These are phyloP conservation scores for Lachnellula cervina DNA, from an alignment of 2,329 filamentous ascomycete species.

Conservation along the genomic window DNA sequence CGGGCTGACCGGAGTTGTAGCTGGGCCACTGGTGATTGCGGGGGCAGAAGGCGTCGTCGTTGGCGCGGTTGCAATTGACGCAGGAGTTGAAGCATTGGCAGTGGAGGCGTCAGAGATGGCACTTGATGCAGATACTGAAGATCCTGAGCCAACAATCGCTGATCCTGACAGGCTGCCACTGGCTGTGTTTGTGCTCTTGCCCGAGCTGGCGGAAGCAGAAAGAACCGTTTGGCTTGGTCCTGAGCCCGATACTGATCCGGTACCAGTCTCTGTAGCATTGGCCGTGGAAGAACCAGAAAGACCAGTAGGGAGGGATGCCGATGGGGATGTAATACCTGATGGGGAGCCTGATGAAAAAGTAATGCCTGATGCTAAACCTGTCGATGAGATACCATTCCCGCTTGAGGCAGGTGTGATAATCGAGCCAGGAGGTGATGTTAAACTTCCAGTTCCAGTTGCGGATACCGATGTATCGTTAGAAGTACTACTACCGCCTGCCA, in stretches of 20 bases:
- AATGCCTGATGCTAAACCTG: not conserved
- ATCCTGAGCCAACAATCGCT: no score
- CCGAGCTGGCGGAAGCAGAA: not conserved
- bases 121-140: not conserved
- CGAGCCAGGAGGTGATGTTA: not conserved
- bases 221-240: not conserved
- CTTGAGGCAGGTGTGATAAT: not conserved
- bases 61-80: not conserved
- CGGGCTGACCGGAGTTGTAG: not conserved
- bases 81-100: no score
- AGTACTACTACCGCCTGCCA: no score
- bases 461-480: not conserved
- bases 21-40: not conserved
- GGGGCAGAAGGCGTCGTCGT: not conserved
- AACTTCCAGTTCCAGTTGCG: slow-evolving; percentile 1
- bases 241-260: no score
- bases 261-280: no score
- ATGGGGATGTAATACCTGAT: not conserved
- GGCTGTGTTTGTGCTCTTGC: not conserved
- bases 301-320: not conserved
- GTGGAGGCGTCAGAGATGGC: not conserved
- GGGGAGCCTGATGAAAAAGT: not conserved
- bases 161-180: not conserved
- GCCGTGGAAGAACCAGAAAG: no score
- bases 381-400: not conserved